Base-by-base conservation (phyloP, 768 basidiomycete species). In the Cystofilobasidium bisporidii region DNA sequence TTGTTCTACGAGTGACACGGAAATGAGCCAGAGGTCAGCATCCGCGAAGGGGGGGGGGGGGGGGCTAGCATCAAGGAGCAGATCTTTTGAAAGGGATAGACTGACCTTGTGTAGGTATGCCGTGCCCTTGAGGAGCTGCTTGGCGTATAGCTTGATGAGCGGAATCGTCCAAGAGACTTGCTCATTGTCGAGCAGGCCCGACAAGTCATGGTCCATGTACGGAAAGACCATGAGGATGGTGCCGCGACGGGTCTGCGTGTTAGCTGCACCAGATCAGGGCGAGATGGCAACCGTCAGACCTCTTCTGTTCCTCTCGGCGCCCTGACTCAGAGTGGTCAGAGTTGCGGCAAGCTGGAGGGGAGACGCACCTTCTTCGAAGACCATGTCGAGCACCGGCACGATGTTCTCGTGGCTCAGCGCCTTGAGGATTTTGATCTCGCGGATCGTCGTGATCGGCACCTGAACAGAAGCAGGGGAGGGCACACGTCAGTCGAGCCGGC, bases 151-250 rank as follows among this genome's bases (percentile, higher is more conserved):
- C 79, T 98, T 99, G 78, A 97, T 92, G 70, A 91, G 85, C 72
- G 87, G 87, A 11, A 86, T 85, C 60, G 83, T 83, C 4, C 94
- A 80, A 72, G 87, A 86, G 67, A 92, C 92, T 6, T 70, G 58
- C 38, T 57, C 58, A 74, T 98, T 97, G 77, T 93, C 90, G 69
- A 99, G 79, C 45, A 98, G 77, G 3, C 96, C 96, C 2, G 94
- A 91, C 15, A 99, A 84, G 78, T 99, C 96, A 73, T 99, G 94
- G 73, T 98, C 96, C 96, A 98, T 98, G 78, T 97, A 99, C 0
- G 96, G 96, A 74, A 98, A 99, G 48, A 97, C 94, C 91, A 98
- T 96, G 78, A 89, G 96, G 18, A 97, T 89, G 5, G 89, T 89
- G 63, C 90, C 79, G 30, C 87, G 85, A 17, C 77, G 75, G 56